Evolutionary conservation across 2,329 filamentous ascomycete species (phyloP).

Genomic region (Cryphonectria nitschkei): DNA sequence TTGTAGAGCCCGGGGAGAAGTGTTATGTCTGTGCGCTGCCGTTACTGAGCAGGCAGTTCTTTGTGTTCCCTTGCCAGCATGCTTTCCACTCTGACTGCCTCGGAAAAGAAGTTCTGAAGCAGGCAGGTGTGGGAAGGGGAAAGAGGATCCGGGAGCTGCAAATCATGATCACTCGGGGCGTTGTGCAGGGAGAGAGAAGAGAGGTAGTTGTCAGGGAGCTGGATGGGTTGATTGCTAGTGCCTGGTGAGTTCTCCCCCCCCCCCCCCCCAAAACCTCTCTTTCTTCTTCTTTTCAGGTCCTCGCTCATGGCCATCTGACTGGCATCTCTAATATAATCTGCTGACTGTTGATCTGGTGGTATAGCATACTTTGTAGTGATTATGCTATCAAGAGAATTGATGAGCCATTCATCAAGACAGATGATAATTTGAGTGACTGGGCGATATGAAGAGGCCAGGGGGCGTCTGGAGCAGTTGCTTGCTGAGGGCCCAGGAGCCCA

Average conservation of each 20-base stretch:
- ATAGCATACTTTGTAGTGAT: constrained; percentile 89
- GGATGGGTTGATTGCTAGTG: constrained; percentile 86
- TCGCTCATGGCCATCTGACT: background rate
- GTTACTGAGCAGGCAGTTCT: constrained; percentile 88
- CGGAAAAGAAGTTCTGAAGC: constrained; percentile 81
- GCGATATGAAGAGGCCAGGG: constrained; percentile 43
- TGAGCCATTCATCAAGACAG: constrained; percentile 80
- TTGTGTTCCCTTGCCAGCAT: constrained; percentile 98
- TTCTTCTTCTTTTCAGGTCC: background rate
- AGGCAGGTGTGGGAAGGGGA: constrained; percentile 74
- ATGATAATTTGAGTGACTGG: constrained; percentile 83
- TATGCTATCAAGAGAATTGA: constrained; percentile 93
- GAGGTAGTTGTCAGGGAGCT: constrained; percentile 86
- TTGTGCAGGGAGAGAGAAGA: constrained; percentile 70
- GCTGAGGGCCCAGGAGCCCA: background rate
- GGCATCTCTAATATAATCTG: constrained; percentile 8
- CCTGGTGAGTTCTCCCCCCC: constrained; percentile 66
- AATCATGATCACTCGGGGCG: constrained; percentile 76
- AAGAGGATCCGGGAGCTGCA: constrained; percentile 86
- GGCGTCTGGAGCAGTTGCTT: background rate
- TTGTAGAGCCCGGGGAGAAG: constrained; percentile 93
- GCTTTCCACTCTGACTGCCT: constrained; percentile 96
- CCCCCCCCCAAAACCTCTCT: constrained; percentile 19
- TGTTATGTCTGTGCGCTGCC: constrained; percentile 89
- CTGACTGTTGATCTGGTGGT: constrained; percentile 12